Evolutionary conservation across 2,329 filamentous ascomycete genomes (phyloP).

Genomic region (Venturia effusa): DNA sequence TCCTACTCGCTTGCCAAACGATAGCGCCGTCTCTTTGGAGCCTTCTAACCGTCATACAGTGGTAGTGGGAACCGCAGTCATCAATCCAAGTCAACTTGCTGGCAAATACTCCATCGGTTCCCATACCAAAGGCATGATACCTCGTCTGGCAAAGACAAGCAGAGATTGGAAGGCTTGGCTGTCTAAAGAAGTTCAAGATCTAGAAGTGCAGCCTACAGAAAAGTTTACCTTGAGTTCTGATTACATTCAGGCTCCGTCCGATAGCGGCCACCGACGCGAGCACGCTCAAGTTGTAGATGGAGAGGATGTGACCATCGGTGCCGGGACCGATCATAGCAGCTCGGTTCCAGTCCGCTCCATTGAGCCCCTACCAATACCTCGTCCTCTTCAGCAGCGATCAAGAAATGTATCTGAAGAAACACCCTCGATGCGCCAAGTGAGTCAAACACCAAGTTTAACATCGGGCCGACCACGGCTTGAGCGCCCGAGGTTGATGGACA

Average conservation of each 20-base stretch:
- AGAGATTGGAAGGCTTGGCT: slow-evolving; percentile 38
- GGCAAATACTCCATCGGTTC: slow-evolving; percentile 12
- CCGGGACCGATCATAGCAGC: not conserved
- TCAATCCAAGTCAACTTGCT: slow-evolving; percentile 27
- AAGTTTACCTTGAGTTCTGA: slow-evolving; percentile 20
- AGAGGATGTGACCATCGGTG: slow-evolving; percentile 15
- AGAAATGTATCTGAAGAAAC: slow-evolving; percentile 8
- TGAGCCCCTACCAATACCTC: not conserved
- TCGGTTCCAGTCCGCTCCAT: not conserved
- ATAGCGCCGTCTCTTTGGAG: slow-evolving; percentile 22
- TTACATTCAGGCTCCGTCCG: slow-evolving; percentile 13
- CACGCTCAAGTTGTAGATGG: slow-evolving; percentile 18
- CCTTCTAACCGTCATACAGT: slow-evolving; percentile 10
- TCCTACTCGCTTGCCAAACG: slow-evolving; percentile 23
- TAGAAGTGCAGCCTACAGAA: slow-evolving; percentile 21
- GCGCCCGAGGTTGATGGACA: slow-evolving; percentile 14
- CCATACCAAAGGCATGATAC: slow-evolving; percentile 12
- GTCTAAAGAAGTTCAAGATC: slow-evolving; percentile 31
- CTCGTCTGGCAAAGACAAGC: slow-evolving; percentile 21
- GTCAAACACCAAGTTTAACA: slow-evolving; percentile 13
- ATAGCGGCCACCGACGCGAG: slow-evolving; percentile 16
- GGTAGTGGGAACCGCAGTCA: slow-evolving; percentile 27
- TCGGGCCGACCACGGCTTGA: slow-evolving; percentile 14
- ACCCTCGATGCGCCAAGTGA: not conserved
- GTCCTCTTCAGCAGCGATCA: not conserved